Conservation (phyloP, 2,329 filamentous ascomycete genomes). For the Colletotrichum sp. region DNA sequence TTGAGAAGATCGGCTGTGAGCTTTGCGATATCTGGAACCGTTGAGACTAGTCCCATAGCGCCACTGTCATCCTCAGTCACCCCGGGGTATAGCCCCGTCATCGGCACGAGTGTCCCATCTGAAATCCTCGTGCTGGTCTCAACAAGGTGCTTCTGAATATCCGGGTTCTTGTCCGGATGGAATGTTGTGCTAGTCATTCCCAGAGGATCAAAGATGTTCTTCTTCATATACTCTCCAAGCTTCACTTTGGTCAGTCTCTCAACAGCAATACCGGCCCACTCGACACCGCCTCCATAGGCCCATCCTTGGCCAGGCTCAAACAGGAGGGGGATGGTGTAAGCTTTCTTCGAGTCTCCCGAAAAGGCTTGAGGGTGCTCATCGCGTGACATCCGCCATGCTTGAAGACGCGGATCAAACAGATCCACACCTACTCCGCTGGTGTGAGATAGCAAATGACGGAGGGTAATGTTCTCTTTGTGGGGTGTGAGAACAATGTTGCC, state of each 20-base stretch:
- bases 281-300: neutral
- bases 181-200: neutral
- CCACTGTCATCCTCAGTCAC: neutral
- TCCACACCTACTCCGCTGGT: neutral
- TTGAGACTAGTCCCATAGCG: neutral
- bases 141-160: neutral
- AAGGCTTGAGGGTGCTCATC: neutral
- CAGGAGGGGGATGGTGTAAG: neutral
- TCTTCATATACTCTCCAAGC: neutral
- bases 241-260: neutral
- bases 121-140: neutral
- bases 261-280: neutral
- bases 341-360: neutral
- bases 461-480: neutral
- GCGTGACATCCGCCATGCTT: neutral
- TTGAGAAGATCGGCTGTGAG: neutral
- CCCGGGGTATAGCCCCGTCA: neutral
- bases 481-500: neutral
- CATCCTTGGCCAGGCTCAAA: constrained; percentile 3
- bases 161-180: neutral
- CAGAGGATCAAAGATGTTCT: neutral
- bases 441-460: neutral
- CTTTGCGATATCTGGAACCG: neutral
- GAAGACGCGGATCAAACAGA: neutral
- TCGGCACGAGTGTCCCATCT: neutral